Evolutionary conservation across 2,329 filamentous ascomycete species (phyloP), one percentile per base, ranked within the genome.

Genomic region (Dendryphion nanum): DNA sequence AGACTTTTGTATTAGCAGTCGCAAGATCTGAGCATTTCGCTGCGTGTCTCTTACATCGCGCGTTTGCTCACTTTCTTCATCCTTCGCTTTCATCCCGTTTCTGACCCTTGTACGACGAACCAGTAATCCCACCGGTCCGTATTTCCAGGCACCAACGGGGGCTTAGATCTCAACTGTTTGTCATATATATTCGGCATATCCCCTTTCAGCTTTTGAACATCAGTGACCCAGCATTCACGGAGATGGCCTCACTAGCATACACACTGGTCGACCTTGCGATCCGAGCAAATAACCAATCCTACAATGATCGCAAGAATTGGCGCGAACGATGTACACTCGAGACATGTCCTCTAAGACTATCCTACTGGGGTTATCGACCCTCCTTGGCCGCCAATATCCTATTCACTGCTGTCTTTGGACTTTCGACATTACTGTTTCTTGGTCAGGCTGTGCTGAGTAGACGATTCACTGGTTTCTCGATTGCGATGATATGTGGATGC

Each of bases 401-500:
- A 13, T 72, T 75, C 46, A 51, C 66, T 31, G 64, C 63, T 15
- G 50, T 75, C 8, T 75, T 74, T 42, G 64, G 49, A 8, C 38
- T 73, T 14, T 70, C 68, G 20, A 58, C 65, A 16, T 14, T 68
- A 12, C 40, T 63, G 3, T 71, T 68, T 41, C 23, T 66, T 0
- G 41, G 53, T 15, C 65, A 73, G 38, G 64, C 67, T 5, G 44
- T 63, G 10, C 37, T 63, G 7, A 63, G 50, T n/a, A 59, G 55
- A 46, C 59, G 59, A 38, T 71, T 66, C 42, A 57, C 68, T 20
- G 63, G 64, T 15, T 76, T 71, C 51, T 65, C 64, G 13, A 61
- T 67, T 26, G 66, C 66, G 43, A 78, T 85, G 71, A 50, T 78
- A 5, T 51, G 72, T 14, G 82, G 82, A 31, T 79, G 75, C 46